Conservation (phyloP, 768 basidiomycete genomes). For the Podaxis rugospora region DNA sequence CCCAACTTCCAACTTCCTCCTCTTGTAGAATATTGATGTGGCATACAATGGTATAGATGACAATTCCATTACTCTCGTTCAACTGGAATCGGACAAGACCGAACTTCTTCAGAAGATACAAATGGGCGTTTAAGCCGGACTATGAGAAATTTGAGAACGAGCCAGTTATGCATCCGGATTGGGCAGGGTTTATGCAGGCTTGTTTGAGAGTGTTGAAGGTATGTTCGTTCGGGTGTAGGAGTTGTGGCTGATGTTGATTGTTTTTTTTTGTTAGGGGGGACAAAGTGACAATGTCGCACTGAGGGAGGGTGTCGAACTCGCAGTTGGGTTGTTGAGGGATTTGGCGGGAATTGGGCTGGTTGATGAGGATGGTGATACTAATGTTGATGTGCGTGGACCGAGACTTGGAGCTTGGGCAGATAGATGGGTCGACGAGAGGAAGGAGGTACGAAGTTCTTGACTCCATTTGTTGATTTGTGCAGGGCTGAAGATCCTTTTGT, state of each 20-base stretch:
- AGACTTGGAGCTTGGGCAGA: slow-evolving; percentile 2
- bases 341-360: not conserved
- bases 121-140: slow-evolving; percentile 67
- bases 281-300: not conserved
- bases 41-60: slow-evolving; percentile 43
- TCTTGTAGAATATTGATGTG: not conserved
- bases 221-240: not conserved
- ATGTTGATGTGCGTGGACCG: not conserved
- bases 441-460: not conserved
- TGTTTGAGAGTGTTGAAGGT: slow-evolving; percentile 1
- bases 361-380: not conserved
- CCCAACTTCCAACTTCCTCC: not conserved
- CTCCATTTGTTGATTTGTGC: not conserved
- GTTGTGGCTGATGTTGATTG: not conserved
- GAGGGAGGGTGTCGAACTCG: slow-evolving; percentile 5
- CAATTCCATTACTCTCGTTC: slow-evolving; percentile 40
- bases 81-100: slow-evolving; percentile 48
- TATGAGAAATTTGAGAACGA: slow-evolving; percentile 47
- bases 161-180: slow-evolving; percentile 51
- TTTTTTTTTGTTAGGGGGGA: not conserved
- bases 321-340: not conserved
- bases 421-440: slow-evolving; percentile 1
- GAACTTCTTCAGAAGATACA: slow-evolving; percentile 65
- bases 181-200: slow-evolving; percentile 39
- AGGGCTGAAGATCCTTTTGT: not conserved